Conservation (phyloP, 148 eudicot species). For the Nyssa sinensis region DNA sequence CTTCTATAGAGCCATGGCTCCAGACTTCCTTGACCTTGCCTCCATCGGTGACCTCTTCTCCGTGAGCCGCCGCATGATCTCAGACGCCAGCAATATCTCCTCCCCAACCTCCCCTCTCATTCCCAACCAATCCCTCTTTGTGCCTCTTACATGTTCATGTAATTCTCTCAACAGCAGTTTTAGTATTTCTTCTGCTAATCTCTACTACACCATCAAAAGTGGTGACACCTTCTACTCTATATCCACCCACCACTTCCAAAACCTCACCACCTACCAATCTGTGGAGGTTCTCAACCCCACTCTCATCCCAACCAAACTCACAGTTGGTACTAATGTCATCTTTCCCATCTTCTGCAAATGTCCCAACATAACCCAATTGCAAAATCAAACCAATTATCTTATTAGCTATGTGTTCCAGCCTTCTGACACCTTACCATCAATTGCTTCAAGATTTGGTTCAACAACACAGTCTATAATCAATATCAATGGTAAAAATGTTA, state of each 20-base stretch:
- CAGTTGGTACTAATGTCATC: slow-evolving; percentile 30
- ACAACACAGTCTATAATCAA: slow-evolving; percentile 30
- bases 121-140: slow-evolving; percentile 54
- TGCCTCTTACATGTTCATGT: slow-evolving; percentile 71
- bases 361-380: slow-evolving; percentile 40
- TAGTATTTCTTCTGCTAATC: slow-evolving; percentile 46
- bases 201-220: slow-evolving; percentile 36
- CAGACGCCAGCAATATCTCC: slow-evolving; percentile 72
- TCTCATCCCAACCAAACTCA: slow-evolving; percentile 38
- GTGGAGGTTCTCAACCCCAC: slow-evolving; percentile 59
- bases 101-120: slow-evolving; percentile 38
- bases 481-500: slow-evolving; percentile 40
- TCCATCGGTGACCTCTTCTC: slow-evolving; percentile 71
- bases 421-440: slow-evolving; percentile 34
- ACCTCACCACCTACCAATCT: slow-evolving; percentile 76
- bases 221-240: slow-evolving; percentile 56
- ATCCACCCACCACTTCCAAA: slow-evolving; percentile 41
- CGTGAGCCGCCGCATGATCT: slow-evolving; percentile 58
- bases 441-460: slow-evolving; percentile 55
- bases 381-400: slow-evolving; percentile 36
- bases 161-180: slow-evolving; percentile 34
- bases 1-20: slow-evolving; percentile 47
- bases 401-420: slow-evolving; percentile 80
- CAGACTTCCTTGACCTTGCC: slow-evolving; percentile 52
- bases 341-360: slow-evolving; percentile 90